phyloP scores from a whole-genome alignment of 257 asterid species.

The Solanum stenotomum region DNA sequence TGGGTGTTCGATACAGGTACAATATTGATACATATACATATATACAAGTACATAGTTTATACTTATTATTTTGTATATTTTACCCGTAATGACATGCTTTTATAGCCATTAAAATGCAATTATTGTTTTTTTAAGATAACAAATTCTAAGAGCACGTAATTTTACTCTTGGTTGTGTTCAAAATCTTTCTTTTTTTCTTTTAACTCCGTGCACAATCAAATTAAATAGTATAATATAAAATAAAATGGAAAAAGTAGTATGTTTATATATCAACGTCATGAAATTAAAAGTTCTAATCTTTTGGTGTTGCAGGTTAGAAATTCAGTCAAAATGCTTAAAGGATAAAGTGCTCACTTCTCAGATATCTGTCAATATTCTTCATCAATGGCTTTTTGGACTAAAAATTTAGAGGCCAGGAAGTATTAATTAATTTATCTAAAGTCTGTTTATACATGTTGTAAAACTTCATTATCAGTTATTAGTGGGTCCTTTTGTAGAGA shows the following conservation, averaged over 20 bases:
- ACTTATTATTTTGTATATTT: background rate
- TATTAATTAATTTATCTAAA: background rate
- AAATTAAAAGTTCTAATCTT: background rate
- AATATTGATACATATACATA: background rate
- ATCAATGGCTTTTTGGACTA: background rate
- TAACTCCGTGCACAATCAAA: background rate
- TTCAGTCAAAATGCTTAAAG: background rate
- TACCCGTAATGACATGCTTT: background rate
- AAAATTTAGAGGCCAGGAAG: background rate
- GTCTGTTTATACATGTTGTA: background rate
- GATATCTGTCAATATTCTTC: conserved; percentile 22
- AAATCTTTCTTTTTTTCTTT: background rate
- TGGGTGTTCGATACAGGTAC: background rate
- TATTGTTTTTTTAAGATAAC: background rate
- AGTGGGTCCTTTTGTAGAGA: background rate
- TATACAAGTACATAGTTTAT: background rate
- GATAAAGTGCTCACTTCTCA: conserved; percentile 27
- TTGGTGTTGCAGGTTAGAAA: background rate
- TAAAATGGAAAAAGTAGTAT: background rate
- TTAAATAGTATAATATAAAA: background rate
- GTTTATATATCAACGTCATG: background rate
- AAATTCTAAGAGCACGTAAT: background rate
- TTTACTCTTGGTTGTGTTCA: background rate
- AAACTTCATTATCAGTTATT: background rate
- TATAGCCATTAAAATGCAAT: background rate